Percentiles rank a stretch among this genome's conserved stretches.
Conservation (phyloP, 768 basidiomycete genomes). For the Hericium alpestre region DNA sequence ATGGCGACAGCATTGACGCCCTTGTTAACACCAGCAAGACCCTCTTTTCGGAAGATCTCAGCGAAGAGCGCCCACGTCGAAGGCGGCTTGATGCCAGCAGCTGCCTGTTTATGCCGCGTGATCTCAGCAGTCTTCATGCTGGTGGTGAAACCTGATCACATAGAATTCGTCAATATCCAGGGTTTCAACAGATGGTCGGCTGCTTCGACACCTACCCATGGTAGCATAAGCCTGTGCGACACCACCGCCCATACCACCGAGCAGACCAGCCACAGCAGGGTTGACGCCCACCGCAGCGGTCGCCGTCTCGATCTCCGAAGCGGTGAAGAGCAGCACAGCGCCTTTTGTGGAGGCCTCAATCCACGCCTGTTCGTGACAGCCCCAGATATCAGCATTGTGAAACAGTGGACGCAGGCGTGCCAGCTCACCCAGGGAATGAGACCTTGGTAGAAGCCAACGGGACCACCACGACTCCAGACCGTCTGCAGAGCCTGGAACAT, state of each 20-base stretch:
- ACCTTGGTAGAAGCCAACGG: slow-evolving; percentile 90
- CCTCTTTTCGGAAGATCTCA: slow-evolving; percentile 90
- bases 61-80: slow-evolving; percentile 91
- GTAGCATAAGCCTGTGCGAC: slow-evolving; percentile 97
- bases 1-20: slow-evolving; percentile 94
- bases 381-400: slow-evolving; percentile 1
- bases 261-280: slow-evolving; percentile 74
- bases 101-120: slow-evolving; percentile 87
- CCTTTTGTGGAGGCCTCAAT: slow-evolving; percentile 99
- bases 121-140: slow-evolving; percentile 99
- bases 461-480: slow-evolving; percentile 88
- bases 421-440: slow-evolving; percentile 90
- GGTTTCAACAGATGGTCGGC: not conserved
- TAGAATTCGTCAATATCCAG: not conserved
- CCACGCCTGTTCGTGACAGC: slow-evolving; percentile 62
- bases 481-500: slow-evolving; percentile 79
- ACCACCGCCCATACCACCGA: slow-evolving; percentile 98
- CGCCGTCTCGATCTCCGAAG: slow-evolving; percentile 83
- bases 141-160: slow-evolving; percentile 77
- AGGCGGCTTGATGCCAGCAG: slow-evolving; percentile 73
- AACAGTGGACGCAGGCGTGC: not conserved
- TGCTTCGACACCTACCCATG: slow-evolving; percentile 67
- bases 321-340: slow-evolving; percentile 89
- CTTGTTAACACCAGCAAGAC: slow-evolving; percentile 95
- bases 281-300: slow-evolving; percentile 56